Conservation (phyloP, 202 grass and related monocot species). For the Eragrostis tef region DNA sequence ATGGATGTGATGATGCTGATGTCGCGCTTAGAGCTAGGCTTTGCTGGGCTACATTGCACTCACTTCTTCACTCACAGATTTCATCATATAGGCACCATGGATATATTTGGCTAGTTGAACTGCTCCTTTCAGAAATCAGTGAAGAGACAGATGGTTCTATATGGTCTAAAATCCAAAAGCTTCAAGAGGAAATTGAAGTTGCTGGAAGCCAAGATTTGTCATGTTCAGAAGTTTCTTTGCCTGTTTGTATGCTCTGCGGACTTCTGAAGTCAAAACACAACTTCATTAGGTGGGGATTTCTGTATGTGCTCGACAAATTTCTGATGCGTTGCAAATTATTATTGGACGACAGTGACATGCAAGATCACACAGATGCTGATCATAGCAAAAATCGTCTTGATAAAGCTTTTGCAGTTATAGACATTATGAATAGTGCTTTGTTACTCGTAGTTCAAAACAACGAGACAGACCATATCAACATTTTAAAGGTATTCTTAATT, state of each 20-base stretch:
- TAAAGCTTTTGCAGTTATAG: conserved; percentile 87
- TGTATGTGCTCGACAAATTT: conserved; percentile 93
- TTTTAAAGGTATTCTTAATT: conserved; percentile 83
- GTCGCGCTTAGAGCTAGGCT: conserved; percentile 65
- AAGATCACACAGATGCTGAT: conserved; percentile 48
- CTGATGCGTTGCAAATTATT: conserved; percentile 97
- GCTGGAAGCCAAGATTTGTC: conserved; percentile 77
- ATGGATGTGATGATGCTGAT: conserved; percentile 68
- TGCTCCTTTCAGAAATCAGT: conserved; percentile 89
- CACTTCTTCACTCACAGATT: conserved; percentile 85
- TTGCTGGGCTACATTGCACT: conserved; percentile 85
- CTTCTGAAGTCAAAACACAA: conserved; percentile 96
- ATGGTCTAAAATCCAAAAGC: conserved; percentile 79
- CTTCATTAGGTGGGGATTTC: conserved; percentile 95
- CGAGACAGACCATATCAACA: conserved; percentile 98
- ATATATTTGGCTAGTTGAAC: conserved; percentile 97
- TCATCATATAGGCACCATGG: conserved; percentile 93
- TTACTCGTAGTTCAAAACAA: conserved; percentile 89
- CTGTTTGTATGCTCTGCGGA: conserved; percentile 86
- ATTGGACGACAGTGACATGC: conserved; percentile 85
- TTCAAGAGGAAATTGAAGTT: conserved; percentile 81
- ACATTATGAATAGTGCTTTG: conserved; percentile 92
- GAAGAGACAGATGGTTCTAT: conserved; percentile 70
- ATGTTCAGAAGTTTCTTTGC: conserved; percentile 75
- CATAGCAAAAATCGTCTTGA: conserved; percentile 63